Evolutionary conservation across 164 flowering plant species (phyloP).

Genomic region (Tetrastigma voinierianum): DNA sequence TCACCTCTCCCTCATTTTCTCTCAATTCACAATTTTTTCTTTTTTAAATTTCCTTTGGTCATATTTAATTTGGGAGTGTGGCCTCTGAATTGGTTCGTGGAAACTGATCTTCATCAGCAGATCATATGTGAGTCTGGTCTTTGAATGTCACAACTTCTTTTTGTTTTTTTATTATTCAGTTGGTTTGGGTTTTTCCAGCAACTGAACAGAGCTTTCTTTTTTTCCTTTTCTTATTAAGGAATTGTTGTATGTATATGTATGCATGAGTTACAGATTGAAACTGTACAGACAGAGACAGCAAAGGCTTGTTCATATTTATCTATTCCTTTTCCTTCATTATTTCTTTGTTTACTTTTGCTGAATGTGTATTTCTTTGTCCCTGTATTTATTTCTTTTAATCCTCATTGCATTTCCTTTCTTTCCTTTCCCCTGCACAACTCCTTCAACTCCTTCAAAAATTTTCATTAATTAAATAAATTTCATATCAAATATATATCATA

Average conservation of each 20-base stretch:
- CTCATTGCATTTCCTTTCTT: no score
- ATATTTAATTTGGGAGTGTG: neutral
- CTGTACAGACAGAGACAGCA: constrained; percentile 6
- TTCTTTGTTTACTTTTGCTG: neutral
- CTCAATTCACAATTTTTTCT: constrained; percentile 1
- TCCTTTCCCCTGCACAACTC: no score
- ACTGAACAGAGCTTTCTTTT: neutral
- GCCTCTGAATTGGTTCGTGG: constrained; percentile 5
- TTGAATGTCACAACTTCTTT: no score
- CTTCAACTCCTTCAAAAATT: no score
- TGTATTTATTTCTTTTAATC: no score
- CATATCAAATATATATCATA: no score
- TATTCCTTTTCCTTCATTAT: neutral
- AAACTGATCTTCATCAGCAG: neutral
- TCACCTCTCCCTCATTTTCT: neutral
- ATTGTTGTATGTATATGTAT: no score
- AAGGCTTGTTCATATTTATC: neutral
- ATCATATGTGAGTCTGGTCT: no score
- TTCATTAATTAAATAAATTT: no score
- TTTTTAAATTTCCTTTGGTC: neutral
- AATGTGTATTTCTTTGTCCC: no score
- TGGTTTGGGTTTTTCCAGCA: constrained; percentile 4
- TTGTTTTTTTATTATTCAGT: constrained; percentile 2
- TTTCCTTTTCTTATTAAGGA: neutral
- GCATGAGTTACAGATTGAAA: neutral